Percentiles rank a stretch among this genome's conserved stretches.
Evolutionary conservation across 2,329 filamentous ascomycete species (phyloP).

Genomic region (Shiraia sp.): DNA sequence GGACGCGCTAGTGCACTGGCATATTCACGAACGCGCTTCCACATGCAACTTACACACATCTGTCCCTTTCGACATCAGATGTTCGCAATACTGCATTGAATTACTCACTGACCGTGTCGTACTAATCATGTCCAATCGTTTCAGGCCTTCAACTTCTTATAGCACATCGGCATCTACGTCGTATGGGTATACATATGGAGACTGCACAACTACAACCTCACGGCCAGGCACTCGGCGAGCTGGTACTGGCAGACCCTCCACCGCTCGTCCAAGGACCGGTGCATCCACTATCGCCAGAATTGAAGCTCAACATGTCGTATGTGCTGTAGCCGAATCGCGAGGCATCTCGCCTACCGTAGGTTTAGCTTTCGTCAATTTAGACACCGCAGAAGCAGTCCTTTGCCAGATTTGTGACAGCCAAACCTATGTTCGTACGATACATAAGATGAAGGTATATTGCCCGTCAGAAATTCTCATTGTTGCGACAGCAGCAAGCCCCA

Average conservation of each 20-base stretch:
- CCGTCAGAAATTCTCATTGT: conserved; percentile 81
- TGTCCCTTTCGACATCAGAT: not conserved
- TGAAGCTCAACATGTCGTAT: conserved; percentile 74
- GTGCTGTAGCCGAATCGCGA: conserved; percentile 85
- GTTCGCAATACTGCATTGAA: conserved; percentile 10
- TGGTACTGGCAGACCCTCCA: conserved; percentile 45
- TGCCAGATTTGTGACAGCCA: conserved; percentile 93
- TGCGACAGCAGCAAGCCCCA: conserved; percentile 68
- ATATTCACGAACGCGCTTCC: conserved; percentile 10
- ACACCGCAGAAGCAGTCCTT: conserved; percentile 80
- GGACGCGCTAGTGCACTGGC: conserved; percentile 18
- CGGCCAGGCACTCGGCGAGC: conserved; percentile 36
- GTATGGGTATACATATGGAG: conserved; percentile 40
- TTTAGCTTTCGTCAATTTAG: conserved; percentile 83
- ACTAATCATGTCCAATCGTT: conserved; percentile 33
- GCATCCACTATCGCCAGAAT: conserved; percentile 61
- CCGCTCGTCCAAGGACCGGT: conserved; percentile 57
- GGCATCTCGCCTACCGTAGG: conserved; percentile 83
- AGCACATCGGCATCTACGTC: conserved; percentile 37
- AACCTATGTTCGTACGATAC: conserved; percentile 84
- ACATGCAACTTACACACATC: conserved; percentile 1
- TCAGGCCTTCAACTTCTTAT: conserved; percentile 33
- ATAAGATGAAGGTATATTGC: conserved; percentile 80
- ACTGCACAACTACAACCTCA: conserved; percentile 43
- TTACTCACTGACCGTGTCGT: conserved; percentile 22